Conservation (phyloP, 176 grass and related monocot genomes). For the Eragrostis nindensis region DNA sequence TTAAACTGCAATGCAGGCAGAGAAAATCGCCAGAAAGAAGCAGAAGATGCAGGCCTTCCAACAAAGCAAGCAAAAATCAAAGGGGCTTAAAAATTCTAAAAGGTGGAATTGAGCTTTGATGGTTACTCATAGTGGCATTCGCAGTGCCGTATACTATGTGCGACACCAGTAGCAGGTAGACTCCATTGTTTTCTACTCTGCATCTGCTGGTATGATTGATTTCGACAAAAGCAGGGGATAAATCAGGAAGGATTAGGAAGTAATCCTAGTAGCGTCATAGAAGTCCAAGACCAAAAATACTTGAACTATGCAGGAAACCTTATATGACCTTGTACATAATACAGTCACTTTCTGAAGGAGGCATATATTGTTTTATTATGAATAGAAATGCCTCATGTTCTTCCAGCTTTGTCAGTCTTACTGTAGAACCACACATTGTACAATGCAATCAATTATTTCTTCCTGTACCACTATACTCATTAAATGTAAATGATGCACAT, state of each 20-base stretch:
- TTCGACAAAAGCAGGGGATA: slow-evolving; percentile 1
- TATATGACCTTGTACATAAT: slow-evolving; percentile 60
- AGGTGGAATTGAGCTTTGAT: slow-evolving; percentile 66
- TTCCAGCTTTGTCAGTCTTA: not conserved
- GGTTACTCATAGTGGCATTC: not conserved
- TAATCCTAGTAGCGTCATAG: slow-evolving; percentile 14
- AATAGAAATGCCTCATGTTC: slow-evolving; percentile 5
- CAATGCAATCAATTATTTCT: slow-evolving; percentile 13
- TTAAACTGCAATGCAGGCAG: slow-evolving; percentile 55
- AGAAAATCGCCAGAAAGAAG: slow-evolving; percentile 91
- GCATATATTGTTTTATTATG: slow-evolving; percentile 11
- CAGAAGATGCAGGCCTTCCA: slow-evolving; percentile 92
- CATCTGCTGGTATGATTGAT: not conserved
- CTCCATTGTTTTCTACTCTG: not conserved
- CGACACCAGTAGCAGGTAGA: slow-evolving; percentile 11
- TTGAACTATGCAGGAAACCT: slow-evolving; percentile 16
- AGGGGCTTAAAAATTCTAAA: slow-evolving; percentile 75
- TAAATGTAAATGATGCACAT: slow-evolving; percentile 3
- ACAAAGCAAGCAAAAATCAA: slow-evolving; percentile 85
- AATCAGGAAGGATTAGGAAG: slow-evolving; percentile 11
- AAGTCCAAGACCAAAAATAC: slow-evolving; percentile 21
- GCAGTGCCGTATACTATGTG: not conserved
- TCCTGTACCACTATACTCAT: slow-evolving; percentile 1
- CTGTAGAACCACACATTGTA: slow-evolving; percentile 26
- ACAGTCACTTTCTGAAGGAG: slow-evolving; percentile 34